phyloP scores from a whole-genome alignment of 208 protist genomes.

The Giardia duodenalis region DNA sequence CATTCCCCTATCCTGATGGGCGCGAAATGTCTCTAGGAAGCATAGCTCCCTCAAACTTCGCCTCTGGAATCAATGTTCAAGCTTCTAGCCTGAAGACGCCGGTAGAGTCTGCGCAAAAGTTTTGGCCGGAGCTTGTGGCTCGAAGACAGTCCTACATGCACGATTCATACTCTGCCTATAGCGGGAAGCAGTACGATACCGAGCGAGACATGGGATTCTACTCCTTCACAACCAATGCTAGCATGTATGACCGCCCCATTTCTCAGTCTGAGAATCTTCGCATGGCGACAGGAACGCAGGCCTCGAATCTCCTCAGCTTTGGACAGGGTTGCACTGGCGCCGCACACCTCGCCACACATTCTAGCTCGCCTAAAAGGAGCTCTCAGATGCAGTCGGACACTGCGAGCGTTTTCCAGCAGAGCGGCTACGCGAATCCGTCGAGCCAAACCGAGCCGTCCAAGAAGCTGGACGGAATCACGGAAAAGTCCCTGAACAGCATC shows the following conservation, averaged over 20 bases:
- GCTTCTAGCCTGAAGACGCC: not conserved
- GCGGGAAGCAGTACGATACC: not conserved
- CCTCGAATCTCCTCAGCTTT: not conserved
- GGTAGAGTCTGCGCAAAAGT: not conserved
- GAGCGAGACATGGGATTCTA: not conserved
- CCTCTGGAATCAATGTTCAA: not conserved
- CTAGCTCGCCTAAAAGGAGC: too few relatives aligned
- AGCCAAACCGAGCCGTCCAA: not conserved
- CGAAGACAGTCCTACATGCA: not conserved
- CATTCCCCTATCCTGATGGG: too few relatives aligned
- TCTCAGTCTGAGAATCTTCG: constrained; percentile 4
- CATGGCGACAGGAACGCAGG: not conserved
- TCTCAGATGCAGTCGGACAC: not conserved
- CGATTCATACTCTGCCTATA: not conserved
- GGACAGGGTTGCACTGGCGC: too few relatives aligned
- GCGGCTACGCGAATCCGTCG: not conserved
- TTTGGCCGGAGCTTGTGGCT: not conserved
- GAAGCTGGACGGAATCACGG: not conserved
- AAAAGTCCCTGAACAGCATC: not conserved
- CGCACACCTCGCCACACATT: too few relatives aligned
- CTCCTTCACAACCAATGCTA: not conserved
- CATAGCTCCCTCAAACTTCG: not conserved
- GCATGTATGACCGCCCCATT: not conserved
- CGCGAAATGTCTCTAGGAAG: not conserved
- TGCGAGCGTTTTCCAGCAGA: not conserved